These are phyloP conservation scores for Cryptococcus sp. DNA, from an alignment of 1,284 basidiomycete species.

Conservation along the genomic window DNA sequence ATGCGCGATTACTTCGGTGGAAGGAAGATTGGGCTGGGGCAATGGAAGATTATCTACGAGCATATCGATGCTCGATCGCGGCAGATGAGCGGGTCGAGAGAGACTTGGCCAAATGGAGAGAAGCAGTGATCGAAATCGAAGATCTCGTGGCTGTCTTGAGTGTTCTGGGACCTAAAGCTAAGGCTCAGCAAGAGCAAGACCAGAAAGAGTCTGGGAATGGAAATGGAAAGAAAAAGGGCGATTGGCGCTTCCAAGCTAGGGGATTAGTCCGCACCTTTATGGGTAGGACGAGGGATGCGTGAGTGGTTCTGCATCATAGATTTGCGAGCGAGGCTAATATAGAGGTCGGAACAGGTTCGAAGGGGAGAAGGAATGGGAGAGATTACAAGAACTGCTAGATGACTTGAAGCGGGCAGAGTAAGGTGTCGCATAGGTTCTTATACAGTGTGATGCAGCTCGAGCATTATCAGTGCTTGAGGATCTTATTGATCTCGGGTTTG, in stretches of 20 bases:
- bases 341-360: constrained; percentile 60
- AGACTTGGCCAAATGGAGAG: constrained; percentile 66
- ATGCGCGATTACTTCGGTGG: constrained; percentile 75
- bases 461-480: background rate
- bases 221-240: constrained; percentile 51
- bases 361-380: constrained; percentile 80
- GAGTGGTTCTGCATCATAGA: constrained; percentile 19
- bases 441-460: background rate
- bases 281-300: constrained; percentile 60
- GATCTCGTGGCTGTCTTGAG: constrained; percentile 79
- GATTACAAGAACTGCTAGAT: constrained; percentile 60
- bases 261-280: constrained; percentile 87
- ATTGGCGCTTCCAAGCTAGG: constrained; percentile 82
- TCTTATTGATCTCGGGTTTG: background rate
- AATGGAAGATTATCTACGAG: constrained; percentile 76
- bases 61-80: constrained; percentile 73
- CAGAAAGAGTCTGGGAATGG: constrained; percentile 46
- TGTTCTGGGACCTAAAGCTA: constrained; percentile 73
- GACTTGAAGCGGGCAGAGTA: constrained; percentile 50
- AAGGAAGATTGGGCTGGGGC: constrained; percentile 72
- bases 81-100: constrained; percentile 66
- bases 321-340: background rate
- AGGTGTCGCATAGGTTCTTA: background rate
- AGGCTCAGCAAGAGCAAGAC: constrained; percentile 24
- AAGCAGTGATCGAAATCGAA: constrained; percentile 73